These are phyloP conservation scores for Melanopsichium pennsylvanicum DNA, from an alignment of 1,284 basidiomycete genomes.

Conservation along the genomic window DNA sequence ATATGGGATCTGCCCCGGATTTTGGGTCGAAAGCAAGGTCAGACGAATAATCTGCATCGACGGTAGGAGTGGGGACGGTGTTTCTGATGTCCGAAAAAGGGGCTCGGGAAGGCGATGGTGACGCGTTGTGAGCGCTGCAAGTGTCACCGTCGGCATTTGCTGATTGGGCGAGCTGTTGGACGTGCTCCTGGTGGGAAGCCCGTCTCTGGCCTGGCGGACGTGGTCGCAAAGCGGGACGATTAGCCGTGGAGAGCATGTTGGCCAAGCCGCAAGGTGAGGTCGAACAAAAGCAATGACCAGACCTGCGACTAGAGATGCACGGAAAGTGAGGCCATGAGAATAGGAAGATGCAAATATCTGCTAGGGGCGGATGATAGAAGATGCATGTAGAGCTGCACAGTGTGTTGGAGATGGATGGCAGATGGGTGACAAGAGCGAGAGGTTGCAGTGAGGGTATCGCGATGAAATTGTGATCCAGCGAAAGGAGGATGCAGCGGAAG, in stretches of 20 bases:
- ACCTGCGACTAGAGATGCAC: not conserved
- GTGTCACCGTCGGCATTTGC: not conserved
- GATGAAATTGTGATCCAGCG: too few species aligned
- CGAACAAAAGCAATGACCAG: not conserved
- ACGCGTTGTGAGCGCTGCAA: not conserved
- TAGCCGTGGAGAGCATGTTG: conserved; percentile 2
- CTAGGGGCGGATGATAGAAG: not conserved
- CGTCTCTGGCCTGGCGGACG: conserved; percentile 6
- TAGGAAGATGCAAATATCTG: too few species aligned
- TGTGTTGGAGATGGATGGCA: too few species aligned
- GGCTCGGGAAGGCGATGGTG: not conserved
- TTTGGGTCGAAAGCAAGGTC: too few species aligned
- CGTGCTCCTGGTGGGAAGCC: not conserved
- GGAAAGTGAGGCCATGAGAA: too few species aligned
- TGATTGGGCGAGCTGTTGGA: conserved; percentile 1
- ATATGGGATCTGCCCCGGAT: too few species aligned
- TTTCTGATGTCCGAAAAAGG: conserved; percentile 16
- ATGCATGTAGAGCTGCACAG: not conserved
- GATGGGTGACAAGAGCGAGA: too few species aligned
- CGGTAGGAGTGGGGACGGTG: not conserved
- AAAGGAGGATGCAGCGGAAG: too few species aligned
- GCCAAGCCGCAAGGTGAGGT: not conserved
- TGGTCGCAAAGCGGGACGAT: conserved; percentile 3
- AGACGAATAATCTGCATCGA: too few species aligned
- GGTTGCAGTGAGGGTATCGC: too few species aligned